Evolutionary conservation across 345 rosid species (phyloP), one percentile per base, ranked within the genome.

Genomic region (Populus nigra): DNA sequence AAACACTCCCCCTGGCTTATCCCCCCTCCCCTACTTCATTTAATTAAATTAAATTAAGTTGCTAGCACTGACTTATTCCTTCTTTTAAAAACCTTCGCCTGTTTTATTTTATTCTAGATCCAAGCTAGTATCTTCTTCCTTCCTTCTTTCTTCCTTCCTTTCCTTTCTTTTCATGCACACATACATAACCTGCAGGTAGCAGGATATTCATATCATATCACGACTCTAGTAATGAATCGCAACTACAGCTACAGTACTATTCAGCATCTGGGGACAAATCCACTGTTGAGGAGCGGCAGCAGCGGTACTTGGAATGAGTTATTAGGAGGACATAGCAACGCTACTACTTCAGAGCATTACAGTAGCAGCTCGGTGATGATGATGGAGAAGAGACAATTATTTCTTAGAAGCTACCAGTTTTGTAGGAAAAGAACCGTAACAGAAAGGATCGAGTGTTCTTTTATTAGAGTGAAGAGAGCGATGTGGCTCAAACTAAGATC

Each of bases 201-300:
- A 53, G 62, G 47, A 25, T 0, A 3, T 16, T 23, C 10, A 5
- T 61, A 18, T 8, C 33, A 31, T 31, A 31, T 15, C 69, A 77
- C 63, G 75, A 70, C 80, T 7, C 17, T 45, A 25, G 45, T 47
- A 11, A 11, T 63, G 70, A 77, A 71, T 38, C 16, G 71, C 47
- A 45, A 69, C 29, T 45, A 66, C 76, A 69, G 53, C 8, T 50
- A 50, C 23, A 50, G 6, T 22, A 50, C 23, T 50, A 50, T n/a
- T 7, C 59, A 50, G 18, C 69, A 50, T 66, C 27, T 59, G 50
- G 69, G 76, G 50, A 68, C 61, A 65, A 35, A 50, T 45, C 53
- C 65, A 5, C 18, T 67, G 23, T 16, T 8, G 12, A 77, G 75
- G 35, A 71, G 69, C 17, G 18, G 59, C n/a, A 18, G 59, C 7